Conservation (phyloP, 2,329 filamentous ascomycete genomes). For the Xylariaceae sp. region DNA sequence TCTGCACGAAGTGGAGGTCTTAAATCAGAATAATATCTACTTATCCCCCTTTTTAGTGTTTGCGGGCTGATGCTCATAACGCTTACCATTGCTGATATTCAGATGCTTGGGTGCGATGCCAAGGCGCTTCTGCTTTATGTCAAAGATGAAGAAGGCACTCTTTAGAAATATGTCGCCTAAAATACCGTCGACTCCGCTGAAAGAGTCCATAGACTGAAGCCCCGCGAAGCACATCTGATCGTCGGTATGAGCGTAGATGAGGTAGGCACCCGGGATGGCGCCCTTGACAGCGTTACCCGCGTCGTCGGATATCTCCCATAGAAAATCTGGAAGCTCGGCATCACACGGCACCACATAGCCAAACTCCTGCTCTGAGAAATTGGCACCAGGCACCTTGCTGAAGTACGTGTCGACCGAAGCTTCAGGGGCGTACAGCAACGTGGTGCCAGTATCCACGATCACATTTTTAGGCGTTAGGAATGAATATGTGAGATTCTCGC, state of each 20-base stretch:
- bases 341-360: constrained; percentile 65
- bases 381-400: constrained; percentile 56
- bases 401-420: constrained; percentile 67
- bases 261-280: constrained; percentile 59
- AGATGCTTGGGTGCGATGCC: constrained; percentile 51
- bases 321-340: constrained; percentile 61
- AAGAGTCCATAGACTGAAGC: constrained; percentile 63
- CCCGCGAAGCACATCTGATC: constrained; percentile 73
- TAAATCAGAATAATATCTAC: constrained; percentile 16
- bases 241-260: constrained; percentile 61
- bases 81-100: constrained; percentile 37
- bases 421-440: constrained; percentile 65
- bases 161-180: constrained; percentile 83
- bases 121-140: constrained; percentile 54
- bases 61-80: constrained; percentile 7
- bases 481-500: constrained; percentile 43
- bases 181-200: constrained; percentile 64
- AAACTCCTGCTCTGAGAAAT: constrained; percentile 52
- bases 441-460: constrained; percentile 73
- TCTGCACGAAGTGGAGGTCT: not conserved
- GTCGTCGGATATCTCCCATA: constrained; percentile 58
- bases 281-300: constrained; percentile 51
- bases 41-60: not conserved
- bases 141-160: constrained; percentile 76
- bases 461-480: constrained; percentile 51